Evolutionary conservation across 371 early-diverging fungal genomes (phyloP).

Genomic region (Rhizopus arrhizus): DNA sequence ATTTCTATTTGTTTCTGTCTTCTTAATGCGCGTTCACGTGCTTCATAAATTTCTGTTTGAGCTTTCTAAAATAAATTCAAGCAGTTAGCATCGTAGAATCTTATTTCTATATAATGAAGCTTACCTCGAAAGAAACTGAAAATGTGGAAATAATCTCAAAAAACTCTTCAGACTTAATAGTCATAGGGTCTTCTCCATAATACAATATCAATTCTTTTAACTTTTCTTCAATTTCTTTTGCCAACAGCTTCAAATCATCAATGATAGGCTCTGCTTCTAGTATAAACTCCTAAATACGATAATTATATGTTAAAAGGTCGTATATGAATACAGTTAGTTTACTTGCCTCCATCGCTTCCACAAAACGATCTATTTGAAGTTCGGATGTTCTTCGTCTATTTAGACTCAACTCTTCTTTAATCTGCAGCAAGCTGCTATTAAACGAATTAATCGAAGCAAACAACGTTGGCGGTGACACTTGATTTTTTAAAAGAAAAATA

Average conservation of each 20-base stretch:
- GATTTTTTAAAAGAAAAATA: not conserved
- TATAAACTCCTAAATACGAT: conserved; percentile 35
- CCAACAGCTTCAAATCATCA: conserved; percentile 38
- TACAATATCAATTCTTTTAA: conserved; percentile 66
- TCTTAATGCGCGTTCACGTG: conserved; percentile 31
- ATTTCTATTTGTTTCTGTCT: conserved; percentile 28
- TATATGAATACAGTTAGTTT: not conserved
- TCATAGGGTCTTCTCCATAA: conserved; percentile 81
- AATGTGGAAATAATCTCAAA: conserved; percentile 64
- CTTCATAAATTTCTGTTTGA: conserved; percentile 32
- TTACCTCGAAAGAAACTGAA: conserved; percentile 46
- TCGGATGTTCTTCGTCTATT: conserved; percentile 33
- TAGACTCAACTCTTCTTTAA: conserved; percentile 60
- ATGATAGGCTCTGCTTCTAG: conserved; percentile 47
- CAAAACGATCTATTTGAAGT: conserved; percentile 66
- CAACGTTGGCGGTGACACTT: conserved; percentile 67
- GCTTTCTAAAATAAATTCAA: conserved; percentile 22
- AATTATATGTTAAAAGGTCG: not conserved
- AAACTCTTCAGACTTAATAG: conserved; percentile 84
- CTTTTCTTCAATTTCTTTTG: conserved; percentile 53
- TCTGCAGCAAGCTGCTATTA: conserved; percentile 54
- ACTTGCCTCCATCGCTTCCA: conserved; percentile 65
- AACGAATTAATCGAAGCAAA: conserved; percentile 64
- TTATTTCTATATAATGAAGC: not conserved
- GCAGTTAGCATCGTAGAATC: not conserved